These are phyloP conservation scores for Penicillium arizonense DNA, from an alignment of 495 filamentous ascomycete genomes.

Conservation along the genomic window DNA sequence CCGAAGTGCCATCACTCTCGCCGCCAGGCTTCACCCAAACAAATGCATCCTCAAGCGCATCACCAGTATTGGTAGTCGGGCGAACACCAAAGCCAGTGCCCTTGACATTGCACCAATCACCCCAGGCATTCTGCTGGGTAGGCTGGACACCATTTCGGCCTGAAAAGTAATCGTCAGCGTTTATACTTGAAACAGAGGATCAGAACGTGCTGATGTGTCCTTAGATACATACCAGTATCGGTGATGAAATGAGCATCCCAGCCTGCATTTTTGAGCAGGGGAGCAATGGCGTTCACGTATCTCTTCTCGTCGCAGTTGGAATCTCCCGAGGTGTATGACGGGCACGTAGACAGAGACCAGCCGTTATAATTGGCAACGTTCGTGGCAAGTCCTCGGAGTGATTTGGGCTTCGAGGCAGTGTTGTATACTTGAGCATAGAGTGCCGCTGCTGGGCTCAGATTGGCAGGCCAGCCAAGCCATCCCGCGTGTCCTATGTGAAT, in stretches of 20 bases:
- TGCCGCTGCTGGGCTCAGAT: conserved; percentile 68
- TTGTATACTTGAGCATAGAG: conserved; percentile 68
- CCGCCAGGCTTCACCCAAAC: conserved; percentile 86
- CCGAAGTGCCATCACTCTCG: conserved; percentile 74
- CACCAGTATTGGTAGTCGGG: conserved; percentile 61
- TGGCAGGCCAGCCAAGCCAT: conserved; percentile 82
- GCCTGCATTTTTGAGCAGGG: conserved; percentile 57
- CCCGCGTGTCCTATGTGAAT: conserved; percentile 45
- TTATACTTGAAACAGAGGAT: background rate
- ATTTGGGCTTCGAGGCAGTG: conserved; percentile 58
- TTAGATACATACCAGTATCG: conserved; percentile 47
- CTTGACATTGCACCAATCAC: conserved; percentile 83
- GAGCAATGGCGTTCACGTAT: conserved; percentile 66
- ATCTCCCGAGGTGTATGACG: conserved; percentile 43
- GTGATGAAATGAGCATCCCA: conserved; percentile 74
- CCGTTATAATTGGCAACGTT: conserved; percentile 80
- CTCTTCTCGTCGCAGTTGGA: conserved; percentile 66
- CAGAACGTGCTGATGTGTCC: background rate
- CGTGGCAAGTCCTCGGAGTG: conserved; percentile 71
- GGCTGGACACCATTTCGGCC: conserved; percentile 67
- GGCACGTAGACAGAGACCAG: conserved; percentile 46
- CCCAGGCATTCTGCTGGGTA: conserved; percentile 63
- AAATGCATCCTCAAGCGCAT: conserved; percentile 67
- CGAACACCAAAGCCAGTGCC: conserved; percentile 73
- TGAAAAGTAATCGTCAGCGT: conserved; percentile 6